Evolutionary conservation across 163 green algal species (phyloP).

Genomic region (Trebouxia gelatinosa): DNA sequence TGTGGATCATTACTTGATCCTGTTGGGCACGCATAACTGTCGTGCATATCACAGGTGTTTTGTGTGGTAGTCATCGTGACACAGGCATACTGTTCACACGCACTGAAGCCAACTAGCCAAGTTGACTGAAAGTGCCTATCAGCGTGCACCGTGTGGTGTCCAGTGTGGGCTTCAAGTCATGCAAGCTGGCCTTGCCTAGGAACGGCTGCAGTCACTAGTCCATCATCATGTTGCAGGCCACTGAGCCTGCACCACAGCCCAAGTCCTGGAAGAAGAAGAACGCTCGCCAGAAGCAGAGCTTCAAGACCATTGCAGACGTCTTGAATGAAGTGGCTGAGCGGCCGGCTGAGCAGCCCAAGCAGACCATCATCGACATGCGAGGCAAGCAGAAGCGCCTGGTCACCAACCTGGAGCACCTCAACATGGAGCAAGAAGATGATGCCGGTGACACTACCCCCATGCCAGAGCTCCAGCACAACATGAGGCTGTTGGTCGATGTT

Average conservation of each 20-base stretch:
- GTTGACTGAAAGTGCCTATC: too few relatives aligned
- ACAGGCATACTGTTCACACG: too few relatives aligned
- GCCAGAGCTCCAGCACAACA: constrained; percentile 98
- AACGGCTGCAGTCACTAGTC: too few relatives aligned
- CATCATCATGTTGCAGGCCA: too few relatives aligned
- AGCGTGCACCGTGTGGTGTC: too few relatives aligned
- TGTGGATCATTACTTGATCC: too few relatives aligned
- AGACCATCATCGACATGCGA: constrained; percentile 96
- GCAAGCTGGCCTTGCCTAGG: too few relatives aligned
- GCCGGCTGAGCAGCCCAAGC: constrained; percentile 31
- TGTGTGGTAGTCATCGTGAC: too few relatives aligned
- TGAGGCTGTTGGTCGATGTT: constrained; percentile 93
- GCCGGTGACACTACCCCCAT: constrained; percentile 64
- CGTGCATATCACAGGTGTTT: too few relatives aligned
- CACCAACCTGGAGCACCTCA: constrained; percentile 89
- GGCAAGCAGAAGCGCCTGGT: constrained; percentile 78
- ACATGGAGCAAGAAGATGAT: constrained; percentile 47
- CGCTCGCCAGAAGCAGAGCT: constrained; percentile 67
- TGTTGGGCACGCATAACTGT: too few relatives aligned
- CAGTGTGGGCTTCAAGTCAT: too few relatives aligned
- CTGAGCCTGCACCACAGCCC: constrained; percentile 9
- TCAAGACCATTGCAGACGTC: constrained; percentile 85
- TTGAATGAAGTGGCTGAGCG: constrained; percentile 47
- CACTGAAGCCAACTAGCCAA: too few relatives aligned
- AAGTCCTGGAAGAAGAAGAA: constrained; percentile 81